Base-by-base conservation (phyloP, 164 flowering plant genomes). In the Sedum album region DNA sequence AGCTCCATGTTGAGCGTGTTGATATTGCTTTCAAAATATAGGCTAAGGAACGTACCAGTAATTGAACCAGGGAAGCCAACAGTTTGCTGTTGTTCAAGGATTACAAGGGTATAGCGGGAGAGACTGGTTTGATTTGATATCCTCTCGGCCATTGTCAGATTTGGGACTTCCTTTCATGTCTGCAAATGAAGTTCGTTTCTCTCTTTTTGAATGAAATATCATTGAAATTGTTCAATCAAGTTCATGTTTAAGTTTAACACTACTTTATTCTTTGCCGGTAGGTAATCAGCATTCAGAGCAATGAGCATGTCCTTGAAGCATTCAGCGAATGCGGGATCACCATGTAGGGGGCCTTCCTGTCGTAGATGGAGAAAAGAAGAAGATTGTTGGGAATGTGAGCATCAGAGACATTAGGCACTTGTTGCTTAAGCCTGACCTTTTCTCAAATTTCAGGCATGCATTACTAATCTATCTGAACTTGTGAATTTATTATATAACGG, bases 111-210 rank as follows among this genome's bases (percentile, higher is more conserved):
- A 96, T 79, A 84, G 69, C 70, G 98, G 98, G 57, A 83, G 96
- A 74, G 93, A 94, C 66, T 94, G 98, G 98, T 91, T 94, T 35
- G 93, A 94, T 63, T 69, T 75, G 79, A 89, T 91, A 61, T 72
- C 90, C 23, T 60, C 79, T 7, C 62, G 62, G 35, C 84, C 91
- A 1, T 77, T 94, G 28, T 82, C 91, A 42, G 95, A 91, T 74
- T 65, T 89, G 64, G 98, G 98, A 41, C 94, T 93, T 77, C 98
- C 98, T 67, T 89, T 89, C 79, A 85, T 86, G 93, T 73, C 91
- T 35, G 18, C 53, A 36, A 73, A 80, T 65, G 83, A 86, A 85
- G 96, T 89, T 30, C 63, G 72, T 31, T 44, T 30, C 28, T 10
- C 26, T 21, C 15, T 15, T 28, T 23, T 26, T 17, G 39, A 17